A percentile compares a stretch with the other conserved stretches of the same genome.
Evolutionary conservation across 2,329 filamentous ascomycete genomes (phyloP).

Genomic region (Nigrograna mackinnonii): DNA sequence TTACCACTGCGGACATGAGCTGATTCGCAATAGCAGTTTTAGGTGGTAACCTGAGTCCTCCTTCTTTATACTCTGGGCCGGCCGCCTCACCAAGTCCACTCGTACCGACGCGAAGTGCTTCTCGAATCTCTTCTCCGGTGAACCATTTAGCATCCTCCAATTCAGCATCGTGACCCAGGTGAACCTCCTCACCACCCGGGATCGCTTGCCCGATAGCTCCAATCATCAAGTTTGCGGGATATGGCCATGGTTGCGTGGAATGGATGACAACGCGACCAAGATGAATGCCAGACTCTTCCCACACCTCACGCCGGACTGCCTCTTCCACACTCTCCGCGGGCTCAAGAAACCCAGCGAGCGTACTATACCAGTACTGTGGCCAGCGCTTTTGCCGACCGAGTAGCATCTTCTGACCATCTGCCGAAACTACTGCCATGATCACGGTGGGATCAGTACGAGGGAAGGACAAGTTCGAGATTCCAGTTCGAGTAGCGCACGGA

Average conservation of each 20-base stretch:
- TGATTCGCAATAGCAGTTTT: slow-evolving; percentile 91
- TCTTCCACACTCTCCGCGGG: slow-evolving; percentile 56
- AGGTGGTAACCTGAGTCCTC: slow-evolving; percentile 78
- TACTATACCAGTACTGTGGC: slow-evolving; percentile 85
- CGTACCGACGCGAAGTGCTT: slow-evolving; percentile 70
- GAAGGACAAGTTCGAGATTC: slow-evolving; percentile 88
- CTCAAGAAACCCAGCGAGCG: slow-evolving; percentile 65
- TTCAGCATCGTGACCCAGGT: slow-evolving; percentile 86
- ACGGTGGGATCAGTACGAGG: slow-evolving; percentile 92
- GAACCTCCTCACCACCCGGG: slow-evolving; percentile 77
- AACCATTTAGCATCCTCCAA: slow-evolving; percentile 92
- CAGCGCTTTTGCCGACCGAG: slow-evolving; percentile 85
- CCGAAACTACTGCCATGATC: slow-evolving; percentile 89
- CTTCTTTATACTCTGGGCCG: slow-evolving; percentile 72
- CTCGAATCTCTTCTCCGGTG: slow-evolving; percentile 74
- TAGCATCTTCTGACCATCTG: slow-evolving; percentile 75
- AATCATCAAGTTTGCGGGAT: slow-evolving; percentile 58
- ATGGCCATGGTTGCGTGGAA: slow-evolving; percentile 58
- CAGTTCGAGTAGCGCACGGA: slow-evolving; percentile 79
- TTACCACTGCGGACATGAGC: slow-evolving; percentile 77
- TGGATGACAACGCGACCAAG: slow-evolving; percentile 56
- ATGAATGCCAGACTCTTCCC: slow-evolving; percentile 53
- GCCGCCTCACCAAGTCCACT: slow-evolving; percentile 68
- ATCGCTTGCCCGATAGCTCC: slow-evolving; percentile 82
- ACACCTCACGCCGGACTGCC: slow-evolving; percentile 55